Base-by-base conservation (phyloP, 2,329 filamentous ascomycete genomes). In the Xylariaceae sp. region DNA sequence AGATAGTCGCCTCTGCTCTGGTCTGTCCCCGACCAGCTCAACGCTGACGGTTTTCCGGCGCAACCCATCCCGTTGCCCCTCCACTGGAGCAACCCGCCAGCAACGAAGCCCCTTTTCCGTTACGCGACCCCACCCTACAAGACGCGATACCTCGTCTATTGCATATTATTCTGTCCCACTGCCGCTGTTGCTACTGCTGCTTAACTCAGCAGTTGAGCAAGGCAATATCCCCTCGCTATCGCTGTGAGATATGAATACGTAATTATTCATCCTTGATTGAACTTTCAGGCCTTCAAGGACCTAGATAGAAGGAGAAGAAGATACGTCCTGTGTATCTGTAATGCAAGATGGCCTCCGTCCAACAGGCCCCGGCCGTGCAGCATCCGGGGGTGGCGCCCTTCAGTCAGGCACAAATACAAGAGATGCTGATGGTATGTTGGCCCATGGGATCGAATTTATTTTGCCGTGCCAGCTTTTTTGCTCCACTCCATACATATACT, bases 371-470 rank as follows among this genome's bases (percentile, higher is more conserved):
- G 64, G 83, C 84, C 69, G 83, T 88, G 75, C 84, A 88, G 74
- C 82, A 87, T 72, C 82, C 83, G 64, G 84, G 83, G 68, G 80
- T 78, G 61, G 61, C 86, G 57, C 77, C 81, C 73, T 80, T 92
- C 70, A 92, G 85, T 59, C 88, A 88, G 70, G 86, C 91, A 70
- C 86, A 91, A 72, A 82, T 92, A 48, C 88, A 92, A 74, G 88
- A 91, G 69, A 82, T 89, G 67, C 89, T 82, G 64, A 76, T 79
- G 73, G 88, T 90, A 60, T 59, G 64, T 65, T 47, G 4, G 15
- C 30, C 49, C 42, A 49, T 54, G 53, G 17, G 17, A 44, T n/a
- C 11, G 42, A 45, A 45, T 47, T 44, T 30, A 47, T 13, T 39
- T 18, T n/a, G 50, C 18, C 18, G 13, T 34, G 45, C 34, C 34